These are phyloP conservation scores for Singerocomus rubriflavus DNA, from an alignment of 1,284 basidiomycete genomes.

Conservation along the genomic window DNA sequence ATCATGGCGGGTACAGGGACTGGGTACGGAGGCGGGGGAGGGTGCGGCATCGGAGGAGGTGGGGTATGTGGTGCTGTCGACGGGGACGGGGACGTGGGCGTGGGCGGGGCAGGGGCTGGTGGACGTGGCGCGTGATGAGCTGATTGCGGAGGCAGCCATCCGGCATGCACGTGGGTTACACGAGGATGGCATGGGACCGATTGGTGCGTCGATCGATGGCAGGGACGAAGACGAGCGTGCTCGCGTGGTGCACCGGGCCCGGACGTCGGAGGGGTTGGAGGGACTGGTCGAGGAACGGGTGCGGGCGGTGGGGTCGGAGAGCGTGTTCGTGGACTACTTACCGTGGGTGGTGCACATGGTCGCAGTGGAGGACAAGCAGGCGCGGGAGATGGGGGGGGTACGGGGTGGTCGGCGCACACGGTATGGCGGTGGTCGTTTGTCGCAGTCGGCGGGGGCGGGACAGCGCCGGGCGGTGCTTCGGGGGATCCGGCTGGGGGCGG, in stretches of 20 bases:
- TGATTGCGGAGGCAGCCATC: conserved; percentile 46
- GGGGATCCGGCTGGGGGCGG: conserved; percentile 22
- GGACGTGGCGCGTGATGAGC: conserved; percentile 42
- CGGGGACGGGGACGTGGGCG: too few species aligned
- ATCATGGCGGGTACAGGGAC: too few species aligned
- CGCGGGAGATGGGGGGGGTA: conserved; percentile 32
- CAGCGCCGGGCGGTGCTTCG: conserved; percentile 36
- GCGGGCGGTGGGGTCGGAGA: conserved; percentile 39
- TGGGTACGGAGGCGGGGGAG: conserved; percentile 45
- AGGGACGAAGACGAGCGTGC: conserved; percentile 35
- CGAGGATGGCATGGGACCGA: conserved; percentile 33
- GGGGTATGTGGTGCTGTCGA: conserved; percentile 48
- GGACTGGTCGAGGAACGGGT: conserved; percentile 33
- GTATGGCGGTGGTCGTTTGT: conserved; percentile 51
- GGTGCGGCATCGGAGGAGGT: too few species aligned
- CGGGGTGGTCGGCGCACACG: conserved; percentile 46
- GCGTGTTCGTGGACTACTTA: conserved; percentile 63
- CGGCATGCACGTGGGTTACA: conserved; percentile 45
- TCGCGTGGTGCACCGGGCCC: conserved; percentile 43
- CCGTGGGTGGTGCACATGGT: conserved; percentile 72
- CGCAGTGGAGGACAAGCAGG: conserved; percentile 45
- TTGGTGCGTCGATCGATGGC: conserved; percentile 31
- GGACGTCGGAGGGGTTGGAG: conserved; percentile 42
- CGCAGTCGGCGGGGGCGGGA: conserved; percentile 41
- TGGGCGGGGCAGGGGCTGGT: conserved; percentile 17